Evolutionary conservation across 2,329 filamentous ascomycete species (phyloP).

Genomic region (Sporothrix humicola): DNA sequence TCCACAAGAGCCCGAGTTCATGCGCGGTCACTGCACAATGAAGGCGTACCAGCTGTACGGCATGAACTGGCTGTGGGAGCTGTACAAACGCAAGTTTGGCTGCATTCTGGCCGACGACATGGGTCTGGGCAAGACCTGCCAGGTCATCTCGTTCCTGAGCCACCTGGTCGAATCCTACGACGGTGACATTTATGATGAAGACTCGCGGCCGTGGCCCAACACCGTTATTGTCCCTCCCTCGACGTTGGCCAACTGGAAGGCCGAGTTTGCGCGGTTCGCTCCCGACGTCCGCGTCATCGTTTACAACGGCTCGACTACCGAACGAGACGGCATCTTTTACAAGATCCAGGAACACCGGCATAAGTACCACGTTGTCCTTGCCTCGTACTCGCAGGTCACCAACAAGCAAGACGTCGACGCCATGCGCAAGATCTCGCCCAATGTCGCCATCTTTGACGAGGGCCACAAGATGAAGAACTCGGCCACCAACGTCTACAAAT

Average conservation of each 20-base stretch:
- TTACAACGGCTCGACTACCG: slow-evolving; percentile 68
- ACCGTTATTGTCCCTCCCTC: slow-evolving; percentile 91
- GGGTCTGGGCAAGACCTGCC: slow-evolving; percentile 95
- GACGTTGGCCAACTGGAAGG: slow-evolving; percentile 93
- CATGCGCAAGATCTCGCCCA: slow-evolving; percentile 56
- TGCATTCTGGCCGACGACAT: slow-evolving; percentile 97
- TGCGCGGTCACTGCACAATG: slow-evolving; percentile 77
- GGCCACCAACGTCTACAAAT: slow-evolving; percentile 78
- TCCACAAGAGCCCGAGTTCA: slow-evolving; percentile 71
- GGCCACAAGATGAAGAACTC: slow-evolving; percentile 93
- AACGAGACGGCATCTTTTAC: slow-evolving; percentile 71
- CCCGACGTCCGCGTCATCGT: slow-evolving; percentile 76
- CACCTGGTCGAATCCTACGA: slow-evolving; percentile 73
- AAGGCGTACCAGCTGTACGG: slow-evolving; percentile 95
- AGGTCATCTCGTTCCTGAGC: slow-evolving; percentile 90
- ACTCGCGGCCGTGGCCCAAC: slow-evolving; percentile 67
- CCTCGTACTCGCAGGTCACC: slow-evolving; percentile 65
- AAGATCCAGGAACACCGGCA: slow-evolving; percentile 67
- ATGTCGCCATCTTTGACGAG: slow-evolving; percentile 82
- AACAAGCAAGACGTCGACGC: slow-evolving; percentile 57
- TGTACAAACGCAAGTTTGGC: slow-evolving; percentile 79
- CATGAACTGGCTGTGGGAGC: slow-evolving; percentile 88
- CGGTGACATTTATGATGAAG: slow-evolving; percentile 36
- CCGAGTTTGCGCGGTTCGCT: slow-evolving; percentile 87
- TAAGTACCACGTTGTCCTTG: slow-evolving; percentile 67